Evolutionary conservation across 164 flowering plant genomes (phyloP), one percentile per base, ranked within the genome.

Genomic region (Hamamelis virginiana): DNA sequence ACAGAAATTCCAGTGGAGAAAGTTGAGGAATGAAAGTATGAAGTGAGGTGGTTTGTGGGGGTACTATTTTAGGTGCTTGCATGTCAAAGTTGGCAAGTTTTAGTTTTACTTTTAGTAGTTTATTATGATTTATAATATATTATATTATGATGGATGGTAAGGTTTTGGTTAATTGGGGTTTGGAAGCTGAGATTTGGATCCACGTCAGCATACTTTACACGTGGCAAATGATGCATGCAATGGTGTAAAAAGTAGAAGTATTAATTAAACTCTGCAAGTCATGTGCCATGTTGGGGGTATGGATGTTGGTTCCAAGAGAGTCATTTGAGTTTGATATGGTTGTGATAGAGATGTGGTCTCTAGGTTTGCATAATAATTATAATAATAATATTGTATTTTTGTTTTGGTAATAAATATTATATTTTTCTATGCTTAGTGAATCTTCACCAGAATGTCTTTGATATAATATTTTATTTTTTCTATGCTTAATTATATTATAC

Each of bases 1-100:
- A 66, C 75, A 21, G 80, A 76, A 47, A 74, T 65, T 59, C 69
- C 83, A 5, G 82, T 66, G 19, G 83, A 76, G 76, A 78, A 78
- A 77, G 59, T 70, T 53, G 83, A 78, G 66, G 78, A 79, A 16
- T 76, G 64, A 52, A 68, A 9, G 38, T 28, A 28, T 15, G 9
- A 27, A 18, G 47, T 61, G 64, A 16, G 10, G 22, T 18, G 0
- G 25, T 1, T 44, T 0, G 38, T 45, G 50, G 19, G 19, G 60
- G 3, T 10, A 9, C 41, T 5, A 23, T 47, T 33, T 41, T 13
- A 23, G 0, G 41, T 9, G 11, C 26, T 70, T 56, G 47, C 50
- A 59, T 56, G 64, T 50, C 18, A 41, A 28, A 71, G 53, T 62
- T 62, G 59, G 62, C 43, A 62, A 19, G 16, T 46, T 3, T 27